phyloP scores from a whole-genome alignment of 805 yeast genomes.

The Teunomyces aglyptinius region DNA sequence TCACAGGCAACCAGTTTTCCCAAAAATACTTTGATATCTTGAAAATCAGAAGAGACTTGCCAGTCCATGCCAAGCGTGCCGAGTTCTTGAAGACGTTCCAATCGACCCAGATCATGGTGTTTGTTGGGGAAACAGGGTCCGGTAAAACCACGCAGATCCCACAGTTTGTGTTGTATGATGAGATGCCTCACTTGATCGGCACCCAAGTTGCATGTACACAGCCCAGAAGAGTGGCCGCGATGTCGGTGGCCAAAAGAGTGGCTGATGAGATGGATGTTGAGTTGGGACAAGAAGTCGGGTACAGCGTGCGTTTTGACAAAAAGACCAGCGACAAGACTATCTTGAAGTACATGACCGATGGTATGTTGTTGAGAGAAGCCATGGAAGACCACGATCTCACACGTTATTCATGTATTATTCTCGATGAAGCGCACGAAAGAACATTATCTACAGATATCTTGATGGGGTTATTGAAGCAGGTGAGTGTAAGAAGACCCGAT shows the following conservation, averaged over 20 bases:
- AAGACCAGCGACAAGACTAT: slow-evolving; percentile 77
- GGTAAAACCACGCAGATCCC: slow-evolving; percentile 99
- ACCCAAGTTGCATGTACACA: slow-evolving; percentile 93
- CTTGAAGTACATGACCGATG: slow-evolving; percentile 96
- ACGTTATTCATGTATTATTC: slow-evolving; percentile 82
- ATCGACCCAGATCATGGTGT: slow-evolving; percentile 88
- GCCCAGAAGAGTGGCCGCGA: slow-evolving; percentile 98
- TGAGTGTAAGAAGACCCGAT: slow-evolving; percentile 76
- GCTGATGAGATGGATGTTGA: slow-evolving; percentile 96
- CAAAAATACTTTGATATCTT: slow-evolving; percentile 75
- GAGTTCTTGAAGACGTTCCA: slow-evolving; percentile 87
- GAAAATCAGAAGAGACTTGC: slow-evolving; percentile 76
- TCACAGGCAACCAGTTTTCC: slow-evolving; percentile 65
- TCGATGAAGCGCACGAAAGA: slow-evolving; percentile 98
- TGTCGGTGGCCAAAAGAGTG: slow-evolving; percentile 97
- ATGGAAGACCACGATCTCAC: slow-evolving; percentile 89
- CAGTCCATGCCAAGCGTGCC: slow-evolving; percentile 90
- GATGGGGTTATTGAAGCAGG: slow-evolving; percentile 90
- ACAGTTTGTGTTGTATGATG: slow-evolving; percentile 90
- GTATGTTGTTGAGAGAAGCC: slow-evolving; percentile 95
- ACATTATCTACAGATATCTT: slow-evolving; percentile 94
- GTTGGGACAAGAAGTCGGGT: slow-evolving; percentile 93
- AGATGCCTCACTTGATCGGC: slow-evolving; percentile 81
- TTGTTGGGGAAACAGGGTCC: slow-evolving; percentile 98
- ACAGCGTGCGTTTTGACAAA: slow-evolving; percentile 91